Base-by-base conservation (phyloP, 192 early-diverging fungal genomes). In the Mortierella hygrophila region DNA sequence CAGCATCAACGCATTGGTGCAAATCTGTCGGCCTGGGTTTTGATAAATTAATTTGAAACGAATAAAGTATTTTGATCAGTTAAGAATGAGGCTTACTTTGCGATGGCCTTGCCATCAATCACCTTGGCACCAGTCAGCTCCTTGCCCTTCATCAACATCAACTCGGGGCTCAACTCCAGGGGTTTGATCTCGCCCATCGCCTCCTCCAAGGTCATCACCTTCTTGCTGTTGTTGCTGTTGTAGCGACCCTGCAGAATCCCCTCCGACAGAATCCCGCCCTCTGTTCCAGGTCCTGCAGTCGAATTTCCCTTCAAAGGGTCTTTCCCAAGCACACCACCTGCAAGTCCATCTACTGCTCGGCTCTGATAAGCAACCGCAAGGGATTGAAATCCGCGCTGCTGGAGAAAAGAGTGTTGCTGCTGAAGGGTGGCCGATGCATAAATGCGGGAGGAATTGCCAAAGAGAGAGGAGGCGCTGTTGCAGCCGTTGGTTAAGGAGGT, bases 31-130 rank as follows among this genome's bases (percentile, higher is more conserved):
- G 60, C 60, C 60, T 65, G 60, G 49, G 18, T 71, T 41, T 71
- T 40, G 70, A 71, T n/a, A 69, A 21, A 49, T 23, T 32, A 65
- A 65, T 3, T 15, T 65, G 26, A 65, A 29, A 32, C 21, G 18
- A 60, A 37, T 9, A 41, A 9, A 29, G 9, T 35, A 21, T 3
- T 13, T 46, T 10, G 13, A 20, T 47, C 2, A 57, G 4, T 16
- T 75, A 40, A 3, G 40, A 23, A 68, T 52, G 18, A 52, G 6
- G 72, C 88, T 89, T 88, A 95, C 95, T 95, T 92, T 81, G 96
- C 94, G 82, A 96, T 91, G 38, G 91, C 89, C 82, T 97, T 97
- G 74, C 96, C 96, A 77, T 97, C 94, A 89, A 97, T 94, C 35
- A 96, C 57, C 74, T 89, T 89, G 6, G 94, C 93, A 38, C 72